These are phyloP conservation scores for Blastobotrys capitulatus DNA, from an alignment of 1,139 yeast genomes.

Conservation along the genomic window DNA sequence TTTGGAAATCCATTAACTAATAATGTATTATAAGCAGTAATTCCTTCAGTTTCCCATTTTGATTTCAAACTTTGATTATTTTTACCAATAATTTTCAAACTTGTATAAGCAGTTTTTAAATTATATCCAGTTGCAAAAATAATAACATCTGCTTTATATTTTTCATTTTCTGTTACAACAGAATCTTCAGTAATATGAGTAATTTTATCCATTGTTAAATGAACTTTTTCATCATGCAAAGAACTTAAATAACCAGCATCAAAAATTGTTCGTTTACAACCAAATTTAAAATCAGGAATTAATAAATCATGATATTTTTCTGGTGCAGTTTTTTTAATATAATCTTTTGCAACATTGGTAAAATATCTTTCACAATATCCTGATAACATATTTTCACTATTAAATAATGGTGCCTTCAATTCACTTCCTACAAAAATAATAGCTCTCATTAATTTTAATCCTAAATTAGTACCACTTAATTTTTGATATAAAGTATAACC, in stretches of 20 bases:
- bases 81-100: constrained; percentile 11
- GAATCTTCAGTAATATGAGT: constrained; percentile 21
- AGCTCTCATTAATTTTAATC: too few species aligned
- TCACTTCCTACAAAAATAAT: constrained; percentile 6
- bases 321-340: constrained; percentile 19
- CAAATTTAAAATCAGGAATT: constrained; percentile 26
- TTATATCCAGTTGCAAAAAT: constrained; percentile 30
- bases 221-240: constrained; percentile 23
- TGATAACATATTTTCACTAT: constrained; percentile 7
- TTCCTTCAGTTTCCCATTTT: constrained; percentile 15
- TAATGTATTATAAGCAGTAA: constrained; percentile 16
- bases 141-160: constrained; percentile 27
- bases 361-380: too few species aligned
- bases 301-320: constrained; percentile 21
- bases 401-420: constrained; percentile 13
- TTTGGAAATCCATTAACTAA: constrained; percentile 16
- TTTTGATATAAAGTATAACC: background rate
- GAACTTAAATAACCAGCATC: constrained; percentile 26
- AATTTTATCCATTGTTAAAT: constrained; percentile 21
- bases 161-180: constrained; percentile 20
- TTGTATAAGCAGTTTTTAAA: constrained; percentile 4
- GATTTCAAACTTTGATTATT: constrained; percentile 10
- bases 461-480: too few species aligned
- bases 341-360: constrained; percentile 5
- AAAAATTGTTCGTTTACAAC: constrained; percentile 28